Evolutionary conservation across 2,329 filamentous ascomycete genomes (phyloP), one percentile per base, ranked within the genome.

Genomic region (Botrytis tulipae): DNA sequence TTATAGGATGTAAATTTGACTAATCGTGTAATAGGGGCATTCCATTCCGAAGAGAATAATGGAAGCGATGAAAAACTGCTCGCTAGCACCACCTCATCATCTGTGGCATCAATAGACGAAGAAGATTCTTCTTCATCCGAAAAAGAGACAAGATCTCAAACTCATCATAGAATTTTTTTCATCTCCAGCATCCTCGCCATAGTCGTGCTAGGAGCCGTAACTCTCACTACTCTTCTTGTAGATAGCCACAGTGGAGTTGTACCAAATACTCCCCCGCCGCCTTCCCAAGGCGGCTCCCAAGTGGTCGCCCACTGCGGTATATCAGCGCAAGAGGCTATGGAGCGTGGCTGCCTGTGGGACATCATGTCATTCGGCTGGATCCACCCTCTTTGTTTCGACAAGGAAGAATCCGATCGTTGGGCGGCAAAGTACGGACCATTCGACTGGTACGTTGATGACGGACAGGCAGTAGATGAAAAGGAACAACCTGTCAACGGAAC

Each of bases 271-370:
- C 60, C 60, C 10, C 22, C 35, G 25, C 60, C 60, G 25, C 60
- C 60, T 40, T 25, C 35, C 40, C 60, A n/a, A n/a, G 60, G 60
- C 22, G 60, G 60, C 32, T 40, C 20, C 35, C 22, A 42, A 62
- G 60, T 62, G 5, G 60, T 67, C 37, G 63, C 40, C 40, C 63
- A 67, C 44, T 70, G 67, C 29, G 67, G 67, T 22, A 70, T 54
- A 29, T 70, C 67, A 35, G n/a, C 67, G 14, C 35, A 37, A 8
- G 67, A 70, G 59, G 67, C 67, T 29, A 37, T 54, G 32, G 48
- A 40, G 9, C 67, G 46, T 6, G 67, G 67, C 37, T 70, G 67
- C 67, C 32, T 70, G 22, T 70, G n/a, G 29, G 67, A 70, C 37
- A 42, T 57, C 16, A 51, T 70, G 32, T 59, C 48, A 37, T 57